A percentile compares a stretch with the other conserved stretches of the same genome.
phyloP scores from a whole-genome alignment of 257 asterid genomes.

The Gynochthodes officinalis region DNA sequence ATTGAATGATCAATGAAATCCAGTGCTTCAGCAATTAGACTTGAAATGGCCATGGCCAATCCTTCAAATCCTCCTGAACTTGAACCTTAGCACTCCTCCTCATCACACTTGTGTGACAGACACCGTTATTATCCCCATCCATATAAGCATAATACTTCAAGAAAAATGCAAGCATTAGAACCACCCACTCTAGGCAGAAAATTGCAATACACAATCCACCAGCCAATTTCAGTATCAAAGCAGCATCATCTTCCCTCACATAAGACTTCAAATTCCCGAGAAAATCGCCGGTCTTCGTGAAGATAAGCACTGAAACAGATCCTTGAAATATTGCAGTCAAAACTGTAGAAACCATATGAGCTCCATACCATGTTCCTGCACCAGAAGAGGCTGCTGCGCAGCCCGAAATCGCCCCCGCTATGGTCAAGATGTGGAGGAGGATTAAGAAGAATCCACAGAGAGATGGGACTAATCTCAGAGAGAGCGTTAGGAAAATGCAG shows the following conservation, averaged over 20 bases:
- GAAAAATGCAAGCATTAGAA: constrained; percentile 73
- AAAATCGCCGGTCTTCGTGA: constrained; percentile 69
- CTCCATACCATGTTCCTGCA: constrained; percentile 70
- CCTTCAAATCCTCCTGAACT: constrained; percentile 75
- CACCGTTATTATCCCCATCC: constrained; percentile 41
- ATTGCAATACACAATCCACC: constrained; percentile 68
- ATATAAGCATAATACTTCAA: constrained; percentile 69
- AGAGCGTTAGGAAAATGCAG: constrained; percentile 47
- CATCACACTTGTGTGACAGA: constrained; percentile 12
- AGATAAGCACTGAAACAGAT: constrained; percentile 75
- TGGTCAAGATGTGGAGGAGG: constrained; percentile 43
- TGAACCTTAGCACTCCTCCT: constrained; percentile 61
- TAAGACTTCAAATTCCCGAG: constrained; percentile 67
- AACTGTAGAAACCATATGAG: constrained; percentile 85
- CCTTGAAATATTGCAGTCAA: constrained; percentile 92
- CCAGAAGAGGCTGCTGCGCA: constrained; percentile 60
- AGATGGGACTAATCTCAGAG: constrained; percentile 45
- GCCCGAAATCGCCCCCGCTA: constrained; percentile 42
- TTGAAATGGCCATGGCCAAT: constrained; percentile 85
- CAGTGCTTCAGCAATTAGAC: constrained; percentile 27
- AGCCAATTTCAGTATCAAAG: constrained; percentile 58
- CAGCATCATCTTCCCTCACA: constrained; percentile 85
- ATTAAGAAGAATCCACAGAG: constrained; percentile 41
- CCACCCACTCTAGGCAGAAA: constrained; percentile 88
- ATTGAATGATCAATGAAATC: background rate